Evolutionary conservation across 768 basidiomycete species (phyloP).

Genomic region (Russula abietina): DNA sequence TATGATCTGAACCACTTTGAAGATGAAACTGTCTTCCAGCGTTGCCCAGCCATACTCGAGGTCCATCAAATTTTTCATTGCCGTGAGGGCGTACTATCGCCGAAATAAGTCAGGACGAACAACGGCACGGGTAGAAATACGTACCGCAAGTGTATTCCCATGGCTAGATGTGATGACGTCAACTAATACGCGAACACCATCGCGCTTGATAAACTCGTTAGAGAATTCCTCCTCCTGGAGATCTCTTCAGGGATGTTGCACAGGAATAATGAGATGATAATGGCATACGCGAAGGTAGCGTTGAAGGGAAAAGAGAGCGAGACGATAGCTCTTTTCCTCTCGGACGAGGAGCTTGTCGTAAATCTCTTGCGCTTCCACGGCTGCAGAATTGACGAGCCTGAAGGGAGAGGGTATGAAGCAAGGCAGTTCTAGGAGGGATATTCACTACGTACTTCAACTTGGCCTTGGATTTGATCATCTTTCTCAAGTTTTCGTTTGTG

Average conservation of each 20-base stretch:
- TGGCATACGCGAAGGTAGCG: conserved; percentile 64
- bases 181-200: conserved; percentile 67
- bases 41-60: conserved; percentile 74
- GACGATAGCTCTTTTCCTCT: conserved; percentile 54
- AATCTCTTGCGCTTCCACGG: conserved; percentile 72
- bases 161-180: conserved; percentile 57
- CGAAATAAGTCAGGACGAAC: neutral
- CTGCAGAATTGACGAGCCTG: conserved; percentile 76
- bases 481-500: conserved; percentile 79
- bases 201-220: conserved; percentile 64
- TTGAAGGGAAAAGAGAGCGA: conserved; percentile 73
- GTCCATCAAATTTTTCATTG: conserved; percentile 87
- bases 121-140: conserved; percentile 25
- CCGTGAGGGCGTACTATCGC: conserved; percentile 71
- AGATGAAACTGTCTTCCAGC: conserved; percentile 68
- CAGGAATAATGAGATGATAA: neutral
- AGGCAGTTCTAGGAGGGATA: neutral
- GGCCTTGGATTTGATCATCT: conserved; percentile 71
- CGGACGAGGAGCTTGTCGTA: conserved; percentile 58
- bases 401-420: neutral
- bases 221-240: conserved; percentile 78
- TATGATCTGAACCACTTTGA: conserved; percentile 70
- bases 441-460: conserved; percentile 59
- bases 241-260: conserved; percentile 10
- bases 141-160: conserved; percentile 82